Percentiles rank a stretch among this genome's conserved stretches.
phyloP scores from a whole-genome alignment of 2,329 filamentous ascomycete genomes.

The Sclerotinia subarctica region DNA sequence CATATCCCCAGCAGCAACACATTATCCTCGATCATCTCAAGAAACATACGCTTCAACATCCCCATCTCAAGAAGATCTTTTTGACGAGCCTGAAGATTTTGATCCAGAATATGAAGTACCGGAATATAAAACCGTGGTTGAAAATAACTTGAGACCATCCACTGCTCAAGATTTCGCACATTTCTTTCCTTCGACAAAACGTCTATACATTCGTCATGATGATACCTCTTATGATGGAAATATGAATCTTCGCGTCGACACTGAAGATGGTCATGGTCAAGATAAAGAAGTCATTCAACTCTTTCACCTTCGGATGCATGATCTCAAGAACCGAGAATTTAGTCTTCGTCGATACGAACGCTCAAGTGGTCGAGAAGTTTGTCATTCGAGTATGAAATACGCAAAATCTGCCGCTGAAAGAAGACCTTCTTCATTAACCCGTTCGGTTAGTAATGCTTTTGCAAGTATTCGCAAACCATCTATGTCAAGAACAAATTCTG shows the following conservation, averaged over 20 bases:
- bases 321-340: conserved; percentile 81
- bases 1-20: conserved; percentile 32
- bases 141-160: conserved; percentile 67
- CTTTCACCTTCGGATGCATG: conserved; percentile 94
- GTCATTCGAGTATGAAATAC: conserved; percentile 74
- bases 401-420: conserved; percentile 49
- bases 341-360: conserved; percentile 88
- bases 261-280: conserved; percentile 54
- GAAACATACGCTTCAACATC: conserved; percentile 79
- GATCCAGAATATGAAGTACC: conserved; percentile 38
- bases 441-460: conserved; percentile 58
- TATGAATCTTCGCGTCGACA: conserved; percentile 92
- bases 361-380: conserved; percentile 89
- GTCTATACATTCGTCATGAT: conserved; percentile 82
- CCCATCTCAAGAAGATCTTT: conserved; percentile 54
- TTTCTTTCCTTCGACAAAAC: conserved; percentile 81
- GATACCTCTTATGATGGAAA: conserved; percentile 88
- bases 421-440: conserved; percentile 40
- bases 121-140: conserved; percentile 55
- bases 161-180: conserved; percentile 78
- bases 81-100: conserved; percentile 48
- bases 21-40: conserved; percentile 41
- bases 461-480: conserved; percentile 47
- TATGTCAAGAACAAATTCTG: conserved; percentile 40
- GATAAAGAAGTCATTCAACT: conserved; percentile 68